phyloP scores from a whole-genome alignment of 768 basidiomycete species.

The Hemileccinum rubropunctum region DNA sequence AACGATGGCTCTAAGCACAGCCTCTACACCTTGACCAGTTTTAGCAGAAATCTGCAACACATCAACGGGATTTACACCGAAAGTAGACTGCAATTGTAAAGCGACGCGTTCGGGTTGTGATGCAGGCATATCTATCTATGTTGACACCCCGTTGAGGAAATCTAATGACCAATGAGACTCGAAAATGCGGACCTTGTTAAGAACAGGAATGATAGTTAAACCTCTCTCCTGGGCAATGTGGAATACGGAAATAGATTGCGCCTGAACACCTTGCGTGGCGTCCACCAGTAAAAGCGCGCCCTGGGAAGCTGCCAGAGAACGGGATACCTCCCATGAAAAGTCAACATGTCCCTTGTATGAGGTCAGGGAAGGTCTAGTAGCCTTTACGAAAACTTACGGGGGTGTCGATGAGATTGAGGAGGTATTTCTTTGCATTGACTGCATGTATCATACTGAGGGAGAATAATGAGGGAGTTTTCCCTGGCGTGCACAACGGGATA shows the following conservation, averaged over 20 bases:
- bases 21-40: conserved; percentile 79
- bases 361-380: conserved; percentile 1
- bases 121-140: conserved; percentile 87
- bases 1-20: conserved; percentile 76
- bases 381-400: conserved; percentile 49
- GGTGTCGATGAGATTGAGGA: conserved; percentile 95
- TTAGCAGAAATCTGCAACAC: conserved; percentile 89
- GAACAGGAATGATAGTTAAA: conserved; percentile 80
- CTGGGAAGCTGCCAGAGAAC: conserved; percentile 90
- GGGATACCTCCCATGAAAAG: conserved; percentile 95
- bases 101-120: conserved; percentile 80
- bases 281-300: conserved; percentile 88
- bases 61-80: conserved; percentile 73
- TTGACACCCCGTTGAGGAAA: not conserved
- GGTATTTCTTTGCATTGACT: conserved; percentile 51
- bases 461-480: conserved; percentile 5
- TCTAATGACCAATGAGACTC: not conserved
- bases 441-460: conserved; percentile 71
- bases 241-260: conserved; percentile 94
- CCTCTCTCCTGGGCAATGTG: conserved; percentile 82
- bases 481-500: not conserved
- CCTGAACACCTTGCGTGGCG: conserved; percentile 97
- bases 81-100: conserved; percentile 76
- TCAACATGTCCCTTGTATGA: conserved; percentile 83
- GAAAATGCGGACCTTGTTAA: conserved; percentile 72